These are phyloP conservation scores for Wickerhamia fluorescens DNA, from an alignment of 805 yeast species.

Conservation along the genomic window DNA sequence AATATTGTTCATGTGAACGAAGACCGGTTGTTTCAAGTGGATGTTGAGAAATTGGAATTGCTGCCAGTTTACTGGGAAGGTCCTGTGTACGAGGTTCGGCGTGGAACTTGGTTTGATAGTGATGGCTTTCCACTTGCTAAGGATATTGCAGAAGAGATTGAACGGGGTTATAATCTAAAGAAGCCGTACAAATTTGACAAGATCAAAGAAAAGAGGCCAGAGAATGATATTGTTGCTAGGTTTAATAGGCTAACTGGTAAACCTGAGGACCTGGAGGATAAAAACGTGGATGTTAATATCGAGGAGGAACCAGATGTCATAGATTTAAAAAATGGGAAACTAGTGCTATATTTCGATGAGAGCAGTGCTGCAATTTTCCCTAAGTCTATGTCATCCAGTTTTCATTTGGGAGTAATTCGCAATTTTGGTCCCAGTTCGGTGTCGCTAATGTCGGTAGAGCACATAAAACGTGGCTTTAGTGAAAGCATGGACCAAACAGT, in stretches of 20 bases:
- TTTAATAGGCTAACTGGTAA: slow-evolving; percentile 12
- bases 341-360: slow-evolving; percentile 34
- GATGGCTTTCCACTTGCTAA: slow-evolving; percentile 50
- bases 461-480: slow-evolving; percentile 45
- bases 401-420: slow-evolving; percentile 30
- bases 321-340: slow-evolving; percentile 26
- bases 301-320: slow-evolving; percentile 22
- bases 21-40: slow-evolving; percentile 72
- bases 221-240: slow-evolving; percentile 10
- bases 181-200: slow-evolving; percentile 5
- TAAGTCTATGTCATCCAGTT: slow-evolving; percentile 32
- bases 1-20: slow-evolving; percentile 59
- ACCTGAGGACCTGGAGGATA: slow-evolving; percentile 2
- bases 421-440: slow-evolving; percentile 28
- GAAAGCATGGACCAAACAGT: slow-evolving; percentile 24
- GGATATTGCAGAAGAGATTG: slow-evolving; percentile 50
- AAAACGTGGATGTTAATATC: slow-evolving; percentile 10
- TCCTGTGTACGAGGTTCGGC: slow-evolving; percentile 70
- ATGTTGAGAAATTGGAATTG: slow-evolving; percentile 46
- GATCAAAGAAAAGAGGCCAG: slow-evolving; percentile 4
- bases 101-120: slow-evolving; percentile 77
- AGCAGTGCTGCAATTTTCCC: slow-evolving; percentile 43
- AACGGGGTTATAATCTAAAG: slow-evolving; percentile 40
- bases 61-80: slow-evolving; percentile 85
- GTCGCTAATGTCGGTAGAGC: slow-evolving; percentile 37